Evolutionary conservation across 805 yeast genomes (phyloP).

Genomic region (Saturnispora kantuleensis): DNA sequence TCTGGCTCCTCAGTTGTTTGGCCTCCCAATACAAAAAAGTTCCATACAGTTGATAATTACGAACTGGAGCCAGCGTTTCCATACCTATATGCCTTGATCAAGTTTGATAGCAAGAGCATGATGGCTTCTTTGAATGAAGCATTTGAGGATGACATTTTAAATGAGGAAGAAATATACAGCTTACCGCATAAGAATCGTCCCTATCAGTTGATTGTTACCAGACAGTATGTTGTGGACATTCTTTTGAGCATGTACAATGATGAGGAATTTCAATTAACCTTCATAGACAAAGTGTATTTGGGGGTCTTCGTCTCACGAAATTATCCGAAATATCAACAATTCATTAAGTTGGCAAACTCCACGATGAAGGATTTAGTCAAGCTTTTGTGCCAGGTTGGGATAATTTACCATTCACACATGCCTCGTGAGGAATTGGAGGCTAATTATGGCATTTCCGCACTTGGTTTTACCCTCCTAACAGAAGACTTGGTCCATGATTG

Average conservation of each 20-base stretch:
- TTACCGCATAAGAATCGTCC: conserved; percentile 11
- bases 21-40: conserved; percentile 32
- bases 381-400: conserved; percentile 32
- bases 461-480: conserved; percentile 17
- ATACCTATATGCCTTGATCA: conserved; percentile 49
- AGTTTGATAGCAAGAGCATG: conserved; percentile 46
- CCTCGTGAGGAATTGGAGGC: neutral
- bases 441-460: neutral
- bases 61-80: conserved; percentile 53
- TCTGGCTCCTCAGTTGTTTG: conserved; percentile 41
- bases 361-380: conserved; percentile 39
- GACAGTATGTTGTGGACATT: conserved; percentile 74
- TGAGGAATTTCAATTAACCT: conserved; percentile 24
- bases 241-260: conserved; percentile 48
- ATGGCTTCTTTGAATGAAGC: conserved; percentile 68
- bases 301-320: conserved; percentile 72
- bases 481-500: conserved; percentile 33
- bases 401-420: neutral
- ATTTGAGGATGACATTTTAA: conserved; percentile 69
- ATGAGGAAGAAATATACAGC: conserved; percentile 39
- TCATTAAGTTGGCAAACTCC: conserved; percentile 59
- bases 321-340: conserved; percentile 78
- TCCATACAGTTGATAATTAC: conserved; percentile 26
- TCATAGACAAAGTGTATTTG: conserved; percentile 28
- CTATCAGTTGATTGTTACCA: conserved; percentile 33